Evolutionary conservation across 371 early-diverging fungal genomes (phyloP).

Genomic region (Mucor lusitanicus): DNA sequence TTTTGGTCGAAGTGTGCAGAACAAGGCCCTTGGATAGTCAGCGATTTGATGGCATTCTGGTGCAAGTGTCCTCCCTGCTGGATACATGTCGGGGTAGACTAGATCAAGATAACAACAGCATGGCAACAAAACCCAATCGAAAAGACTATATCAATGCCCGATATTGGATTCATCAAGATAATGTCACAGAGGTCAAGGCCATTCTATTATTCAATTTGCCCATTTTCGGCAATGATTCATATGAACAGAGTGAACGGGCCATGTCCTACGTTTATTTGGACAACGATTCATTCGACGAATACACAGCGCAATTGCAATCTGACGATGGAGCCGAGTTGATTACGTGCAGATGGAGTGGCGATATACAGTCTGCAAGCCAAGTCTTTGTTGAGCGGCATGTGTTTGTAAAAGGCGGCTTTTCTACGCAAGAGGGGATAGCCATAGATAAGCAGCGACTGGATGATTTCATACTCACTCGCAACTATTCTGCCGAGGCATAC

Average conservation of each 20-base stretch:
- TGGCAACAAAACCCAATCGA: neutral
- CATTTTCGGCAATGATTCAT: slow-evolving; percentile 56
- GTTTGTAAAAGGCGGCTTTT: neutral
- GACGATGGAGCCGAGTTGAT: slow-evolving; percentile 93
- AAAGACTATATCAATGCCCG: slow-evolving; percentile 61
- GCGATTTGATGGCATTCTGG: slow-evolving; percentile 77
- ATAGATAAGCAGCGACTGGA: slow-evolving; percentile 90
- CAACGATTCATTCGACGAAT: slow-evolving; percentile 88
- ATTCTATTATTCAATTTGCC: slow-evolving; percentile 93
- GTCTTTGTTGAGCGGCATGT: slow-evolving; percentile 97
- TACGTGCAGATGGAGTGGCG: slow-evolving; percentile 87
- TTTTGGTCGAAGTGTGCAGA: slow-evolving; percentile 31
- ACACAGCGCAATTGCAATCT: slow-evolving; percentile 87
- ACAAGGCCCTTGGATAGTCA: slow-evolving; percentile 36
- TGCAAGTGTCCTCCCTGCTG: slow-evolving; percentile 81
- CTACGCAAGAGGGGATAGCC: neutral
- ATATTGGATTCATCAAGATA: slow-evolving; percentile 98
- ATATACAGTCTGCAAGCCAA: slow-evolving; percentile 47
- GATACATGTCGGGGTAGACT: slow-evolving; percentile 71
- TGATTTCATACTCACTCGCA: slow-evolving; percentile 69
- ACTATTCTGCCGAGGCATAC: slow-evolving; percentile 75
- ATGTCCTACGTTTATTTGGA: slow-evolving; percentile 95
- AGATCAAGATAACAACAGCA: neutral
- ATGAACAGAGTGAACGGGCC: slow-evolving; percentile 65
- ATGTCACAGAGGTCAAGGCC: slow-evolving; percentile 93